Base-by-base conservation (phyloP, 140 eudicot genomes). In the Senecio squalidus region DNA sequence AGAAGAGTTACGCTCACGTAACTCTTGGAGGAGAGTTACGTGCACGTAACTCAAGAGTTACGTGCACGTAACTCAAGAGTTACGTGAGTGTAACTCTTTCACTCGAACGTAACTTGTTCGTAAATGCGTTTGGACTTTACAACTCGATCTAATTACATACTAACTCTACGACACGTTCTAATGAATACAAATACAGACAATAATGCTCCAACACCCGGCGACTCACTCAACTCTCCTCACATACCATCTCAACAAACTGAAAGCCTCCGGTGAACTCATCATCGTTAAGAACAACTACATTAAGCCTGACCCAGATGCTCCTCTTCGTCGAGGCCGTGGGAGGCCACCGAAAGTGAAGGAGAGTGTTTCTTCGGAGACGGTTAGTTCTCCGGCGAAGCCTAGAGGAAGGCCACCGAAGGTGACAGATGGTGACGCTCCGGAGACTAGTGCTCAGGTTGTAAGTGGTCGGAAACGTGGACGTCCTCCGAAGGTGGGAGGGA, bases 391-490 rank as follows among this genome's bases (percentile, higher is more conserved):
- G 1, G 60, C 80, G 13, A 67, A 74, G 11, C 74, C 82, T 15
- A 74, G 83, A 34, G 88, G 88, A 7, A 68, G 88, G 10, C 83
- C 84, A 0, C 81, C 77, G 8, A 76, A 72, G 24, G 21, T 72
- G 14, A 56, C 21, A 17, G 78, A 79, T 14, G 78, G 78, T 0
- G 24, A n/a, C 1, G 73, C 67, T 38, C 15, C 70, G 0, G 23
- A 23, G 30, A 13, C 44, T 30, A 23, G 27, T 1, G 17, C 28
- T n/a, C 63, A 50, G 26, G 2, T 66, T 0, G 27, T 55, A 15
- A 77, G 76, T 29, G 83, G 83, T 15, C 60, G 78, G 33, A 80
- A 80, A 44, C 84, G 88, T 26, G 93, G 93, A 4, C 74, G 94
- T 27, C 88, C 94, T 6, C 74, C 72, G 14, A 84, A 80, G 81